Conservation (phyloP, 1,139 yeast species). For the Yamadazyma diddensiae region DNA sequence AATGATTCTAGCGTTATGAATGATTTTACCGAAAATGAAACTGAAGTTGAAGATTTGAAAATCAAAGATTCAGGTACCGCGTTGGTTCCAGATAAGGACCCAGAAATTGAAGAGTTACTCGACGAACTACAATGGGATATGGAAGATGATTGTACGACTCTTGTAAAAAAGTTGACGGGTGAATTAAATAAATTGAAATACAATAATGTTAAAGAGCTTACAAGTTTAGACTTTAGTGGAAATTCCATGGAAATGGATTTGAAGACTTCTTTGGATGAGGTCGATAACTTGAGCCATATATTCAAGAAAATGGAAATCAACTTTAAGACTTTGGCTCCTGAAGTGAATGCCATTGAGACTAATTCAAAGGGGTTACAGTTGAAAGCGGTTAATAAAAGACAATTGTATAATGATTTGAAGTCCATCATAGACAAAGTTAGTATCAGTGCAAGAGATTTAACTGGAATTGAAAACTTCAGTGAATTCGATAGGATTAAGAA, state of each 20-base stretch:
- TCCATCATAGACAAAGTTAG: conserved; percentile 68
- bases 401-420: conserved; percentile 65
- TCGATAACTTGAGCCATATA: conserved; percentile 57
- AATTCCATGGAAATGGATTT: conserved; percentile 35
- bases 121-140: conserved; percentile 76
- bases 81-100: conserved; percentile 32
- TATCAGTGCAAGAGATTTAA: conserved; percentile 55
- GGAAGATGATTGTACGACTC: conserved; percentile 55
- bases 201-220: conserved; percentile 36
- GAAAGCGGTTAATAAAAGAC: conserved; percentile 75
- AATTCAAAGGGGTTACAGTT: conserved; percentile 85
- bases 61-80: conserved; percentile 17
- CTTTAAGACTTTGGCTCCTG: conserved; percentile 51
- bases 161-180: conserved; percentile 54
- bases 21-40: conserved; percentile 11
- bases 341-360: conserved; percentile 67
- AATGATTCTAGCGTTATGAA: conserved; percentile 11
- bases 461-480: conserved; percentile 43
- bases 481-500: conserved; percentile 48
- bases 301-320: conserved; percentile 45
- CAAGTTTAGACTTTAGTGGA: conserved; percentile 39
- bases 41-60: conserved; percentile 21
- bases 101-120: conserved; percentile 62
- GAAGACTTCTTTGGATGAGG: conserved; percentile 51
- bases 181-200: conserved; percentile 43